These are phyloP conservation scores for Scedosporium dehoogii DNA, from an alignment of 2,329 filamentous ascomycete genomes.

Conservation along the genomic window DNA sequence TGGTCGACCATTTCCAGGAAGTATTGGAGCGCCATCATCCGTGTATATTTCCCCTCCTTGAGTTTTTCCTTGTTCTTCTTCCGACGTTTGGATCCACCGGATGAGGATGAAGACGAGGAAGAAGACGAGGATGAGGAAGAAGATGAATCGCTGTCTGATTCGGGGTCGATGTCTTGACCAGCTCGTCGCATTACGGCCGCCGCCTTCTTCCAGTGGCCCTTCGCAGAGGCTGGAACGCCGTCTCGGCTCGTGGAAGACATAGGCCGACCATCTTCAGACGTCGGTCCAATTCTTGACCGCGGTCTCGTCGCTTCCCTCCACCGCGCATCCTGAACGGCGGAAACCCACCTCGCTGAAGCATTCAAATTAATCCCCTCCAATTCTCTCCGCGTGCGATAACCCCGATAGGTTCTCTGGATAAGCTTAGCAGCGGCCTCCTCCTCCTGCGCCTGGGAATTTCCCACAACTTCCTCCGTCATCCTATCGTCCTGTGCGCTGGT, in stretches of 20 bases:
- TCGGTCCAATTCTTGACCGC: conserved; percentile 18
- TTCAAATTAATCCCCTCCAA: conserved; percentile 59
- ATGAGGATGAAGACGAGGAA: conserved; percentile 8
- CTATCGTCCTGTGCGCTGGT: neutral
- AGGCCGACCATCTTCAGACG: conserved; percentile 7
- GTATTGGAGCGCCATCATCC: conserved; percentile 77
- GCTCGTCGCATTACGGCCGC: conserved; percentile 62
- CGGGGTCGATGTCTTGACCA: conserved; percentile 50
- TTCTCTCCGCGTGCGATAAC: conserved; percentile 63
- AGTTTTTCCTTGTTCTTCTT: conserved; percentile 7
- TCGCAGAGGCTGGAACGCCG: conserved; percentile 30
- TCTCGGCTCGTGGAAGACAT: conserved; percentile 8
- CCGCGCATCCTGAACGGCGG: conserved; percentile 50
- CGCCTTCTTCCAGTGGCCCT: conserved; percentile 66
- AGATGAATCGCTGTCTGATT: conserved; percentile 29
- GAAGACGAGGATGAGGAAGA: conserved; percentile 15
- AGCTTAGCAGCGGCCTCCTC: conserved; percentile 39
- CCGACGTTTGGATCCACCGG: conserved; percentile 14
- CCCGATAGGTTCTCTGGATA: conserved; percentile 66
- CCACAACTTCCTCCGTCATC: neutral
- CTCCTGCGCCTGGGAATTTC: conserved; percentile 9
- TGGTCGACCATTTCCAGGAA: conserved; percentile 78
- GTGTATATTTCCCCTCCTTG: conserved; percentile 47
- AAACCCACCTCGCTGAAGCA: conserved; percentile 60
- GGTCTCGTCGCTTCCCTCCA: conserved; percentile 42